Percentiles rank a stretch among this genome's conserved stretches.
phyloP scores from a whole-genome alignment of 2,329 filamentous ascomycete genomes.

The Aspergillus sp. region DNA sequence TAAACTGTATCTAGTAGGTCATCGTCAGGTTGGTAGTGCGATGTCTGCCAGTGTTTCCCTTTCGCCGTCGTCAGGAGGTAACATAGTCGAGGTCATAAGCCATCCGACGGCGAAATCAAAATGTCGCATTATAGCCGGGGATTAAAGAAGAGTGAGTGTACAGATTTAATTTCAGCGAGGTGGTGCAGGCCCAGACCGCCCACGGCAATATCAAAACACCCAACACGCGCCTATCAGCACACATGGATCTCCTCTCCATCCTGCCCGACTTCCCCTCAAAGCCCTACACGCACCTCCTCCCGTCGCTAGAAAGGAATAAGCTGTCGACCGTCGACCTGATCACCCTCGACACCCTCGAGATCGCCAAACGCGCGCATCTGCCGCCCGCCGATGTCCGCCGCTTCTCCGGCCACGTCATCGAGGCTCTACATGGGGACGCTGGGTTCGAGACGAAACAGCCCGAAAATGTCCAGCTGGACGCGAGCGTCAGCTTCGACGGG shows the following conservation, averaged over 20 bases:
- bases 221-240: too few relatives aligned
- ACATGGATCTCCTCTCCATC: slow-evolving; percentile 65
- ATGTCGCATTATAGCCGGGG: too few relatives aligned
- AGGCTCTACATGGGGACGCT: slow-evolving; percentile 57
- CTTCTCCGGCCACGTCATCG: slow-evolving; percentile 58
- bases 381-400: slow-evolving; percentile 71
- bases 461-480: slow-evolving; percentile 10
- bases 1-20: too few relatives aligned
- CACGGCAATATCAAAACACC: too few relatives aligned
- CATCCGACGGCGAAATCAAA: too few relatives aligned
- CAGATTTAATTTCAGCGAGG: too few relatives aligned
- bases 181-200: too few relatives aligned
- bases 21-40: too few relatives aligned
- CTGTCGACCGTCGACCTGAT: slow-evolving; percentile 78
- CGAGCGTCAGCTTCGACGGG: slow-evolving; percentile 14
- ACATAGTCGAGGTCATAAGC: too few relatives aligned
- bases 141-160: too few relatives aligned
- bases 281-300: slow-evolving; percentile 64
- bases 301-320: slow-evolving; percentile 66
- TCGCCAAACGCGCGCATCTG: slow-evolving; percentile 76
- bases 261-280: slow-evolving; percentile 68
- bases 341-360: slow-evolving; percentile 68
- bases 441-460: slow-evolving; percentile 25
- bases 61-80: too few relatives aligned
- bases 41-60: too few relatives aligned